Conservation (phyloP, 169 alveolate genomes). For the Eimeria sp. region DNA sequence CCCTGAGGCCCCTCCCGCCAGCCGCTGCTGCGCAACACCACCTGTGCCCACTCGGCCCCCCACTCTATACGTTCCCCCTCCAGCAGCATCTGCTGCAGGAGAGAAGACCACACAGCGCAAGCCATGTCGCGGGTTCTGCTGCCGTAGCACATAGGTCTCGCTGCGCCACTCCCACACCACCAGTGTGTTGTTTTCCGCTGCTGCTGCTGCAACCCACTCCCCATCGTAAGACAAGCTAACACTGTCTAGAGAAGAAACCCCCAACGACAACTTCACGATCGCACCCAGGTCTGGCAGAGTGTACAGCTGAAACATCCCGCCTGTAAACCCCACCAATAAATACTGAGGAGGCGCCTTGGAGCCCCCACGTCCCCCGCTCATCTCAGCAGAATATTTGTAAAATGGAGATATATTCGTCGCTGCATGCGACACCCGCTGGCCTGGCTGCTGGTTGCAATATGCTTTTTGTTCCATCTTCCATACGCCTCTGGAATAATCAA, state of each 20-base stretch:
- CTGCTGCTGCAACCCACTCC: slow-evolving; percentile 95
- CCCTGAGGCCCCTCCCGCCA: background rate
- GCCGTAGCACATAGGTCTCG: slow-evolving; percentile 97
- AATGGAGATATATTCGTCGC: background rate
- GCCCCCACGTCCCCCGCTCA: no score
- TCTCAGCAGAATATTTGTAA: background rate
- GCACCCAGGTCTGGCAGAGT: slow-evolving; percentile 62
- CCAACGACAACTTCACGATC: slow-evolving; percentile 75
- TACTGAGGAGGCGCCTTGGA: slow-evolving; percentile 54
- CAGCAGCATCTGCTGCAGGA: slow-evolving; percentile 80
- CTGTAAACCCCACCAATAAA: slow-evolving; percentile 77
- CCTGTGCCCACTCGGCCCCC: slow-evolving; percentile 61
- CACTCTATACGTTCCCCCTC: slow-evolving; percentile 54
- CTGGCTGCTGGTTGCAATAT: slow-evolving; percentile 54
- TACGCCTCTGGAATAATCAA: slow-evolving; percentile 40
- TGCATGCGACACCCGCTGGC: slow-evolving; percentile 32
- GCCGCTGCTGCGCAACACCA: slow-evolving; percentile 40
- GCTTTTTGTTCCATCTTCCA: slow-evolving; percentile 66
- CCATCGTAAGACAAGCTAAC: slow-evolving; percentile 88
- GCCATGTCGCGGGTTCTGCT: slow-evolving; percentile 96
- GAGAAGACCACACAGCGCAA: slow-evolving; percentile 85
- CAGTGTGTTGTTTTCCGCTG: slow-evolving; percentile 84
- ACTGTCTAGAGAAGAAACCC: slow-evolving; percentile 70
- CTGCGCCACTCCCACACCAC: slow-evolving; percentile 99
- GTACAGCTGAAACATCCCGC: slow-evolving; percentile 83